Base-by-base conservation (phyloP, 1,284 basidiomycete species). In the Cryptococcus sp. region DNA sequence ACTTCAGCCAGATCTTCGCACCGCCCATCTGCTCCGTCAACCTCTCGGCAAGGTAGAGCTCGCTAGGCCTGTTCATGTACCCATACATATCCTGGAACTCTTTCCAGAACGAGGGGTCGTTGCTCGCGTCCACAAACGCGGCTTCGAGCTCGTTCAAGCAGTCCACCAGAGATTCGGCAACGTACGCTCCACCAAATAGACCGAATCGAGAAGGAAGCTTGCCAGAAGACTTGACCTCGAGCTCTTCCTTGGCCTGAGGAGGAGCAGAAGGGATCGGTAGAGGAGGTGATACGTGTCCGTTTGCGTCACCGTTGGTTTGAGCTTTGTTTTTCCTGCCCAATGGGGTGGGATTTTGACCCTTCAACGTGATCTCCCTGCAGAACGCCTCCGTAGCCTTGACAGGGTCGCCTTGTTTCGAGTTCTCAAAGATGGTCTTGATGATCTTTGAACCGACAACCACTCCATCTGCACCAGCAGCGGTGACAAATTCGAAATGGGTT, bases 1-100 rank as follows among this genome's bases (percentile, higher is more conserved):
- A 90, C 77, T 99, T 99, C 72, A 99, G 81, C 96, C 96, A 99
- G 70, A 99, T 97, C 62, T 87, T 89, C 7, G 96, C 95, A 41
- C 92, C 92, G 20, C 89, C 89, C 52, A 86, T 86, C 61, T 87
- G 80, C 70, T 89, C 85, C 0, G 87, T 89, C 61, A 92, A 79
- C 58, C 88, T 83, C 73, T 88, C 84, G 0, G 89, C 89, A 57
- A 85, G 79, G 77, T 91, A 92, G 43, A 92, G 79, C 63, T 86
- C 83, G 25, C 82, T 83, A 3, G 86, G 86, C n/a, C 87, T 78
- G 70, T 91, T 89, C 71, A 93, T 93, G 79, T 99, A 99, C 38
- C 88, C 88, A 76, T 89, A 98, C 73, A 91, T 85, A 69, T 87
- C 83, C 75, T 87, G 84, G 77, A 93, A 93, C 81, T 99, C 96